Evolutionary conservation across 768 basidiomycete species (phyloP), one percentile per base, ranked within the genome.

Genomic region (Termitomyces sp.): DNA sequence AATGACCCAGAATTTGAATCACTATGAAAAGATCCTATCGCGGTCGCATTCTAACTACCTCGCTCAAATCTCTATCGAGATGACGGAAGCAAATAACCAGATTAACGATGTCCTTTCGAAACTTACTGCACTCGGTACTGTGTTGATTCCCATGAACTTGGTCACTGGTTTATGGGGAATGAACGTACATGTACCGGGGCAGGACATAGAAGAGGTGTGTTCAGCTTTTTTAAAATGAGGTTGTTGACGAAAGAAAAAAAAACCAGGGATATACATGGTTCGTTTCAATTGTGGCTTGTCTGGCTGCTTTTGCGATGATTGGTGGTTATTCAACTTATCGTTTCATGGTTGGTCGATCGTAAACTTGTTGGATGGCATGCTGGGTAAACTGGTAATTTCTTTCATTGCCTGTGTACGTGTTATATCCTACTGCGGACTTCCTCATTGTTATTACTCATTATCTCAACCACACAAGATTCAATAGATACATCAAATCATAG

Each of bases 81-180:
- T 98, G 96, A 96, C 94, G 36, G 95, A 98, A 66, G 97, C 97
- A 43, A 99, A 99, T 75, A 99, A 99, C 72, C 94, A 98, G 76
- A 99, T 98, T 76, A 99, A 99, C 74, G 94, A 98, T 68, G 97
- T 99, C 2, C 84, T 98, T 5, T 93, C 92, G 5, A 98, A 98
- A 76, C 78, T 99, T 59, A 98, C 97, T 0, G 96, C 97, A 7
- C 81, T 99, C 47, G 97, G 97, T 81, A 99, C 97, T 6, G 86
- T 99, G 5, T 87, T 98, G 63, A 88, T 99, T 69, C 97, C 91
- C 36, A 97, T 95, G 89, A 98, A 98, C 71, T 73, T 98, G 71
- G 85, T 99, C 52, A 99, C 97, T 28, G 95, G 91, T 86, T 55
- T 97, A 14, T 96, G 94, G 94, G 95, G 96, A 13, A 98, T 98